phyloP scores from a whole-genome alignment of 768 basidiomycete genomes.

The Auricularia sp. region DNA sequence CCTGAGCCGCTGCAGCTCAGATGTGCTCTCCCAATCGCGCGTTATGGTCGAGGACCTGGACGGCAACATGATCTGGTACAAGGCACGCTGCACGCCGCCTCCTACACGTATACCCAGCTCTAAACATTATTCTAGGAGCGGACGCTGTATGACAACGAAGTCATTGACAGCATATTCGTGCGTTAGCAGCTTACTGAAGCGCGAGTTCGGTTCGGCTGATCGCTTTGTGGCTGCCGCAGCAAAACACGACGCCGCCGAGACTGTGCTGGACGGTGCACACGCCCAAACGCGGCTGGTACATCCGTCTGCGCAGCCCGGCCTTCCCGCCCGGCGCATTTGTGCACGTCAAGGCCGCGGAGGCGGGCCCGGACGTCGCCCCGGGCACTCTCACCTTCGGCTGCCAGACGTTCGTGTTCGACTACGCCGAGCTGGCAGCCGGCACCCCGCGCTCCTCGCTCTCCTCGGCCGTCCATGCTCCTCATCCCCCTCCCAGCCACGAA shows the following conservation, averaged over 20 bases:
- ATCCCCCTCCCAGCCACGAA: no score
- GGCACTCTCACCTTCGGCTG: conserved; percentile 26
- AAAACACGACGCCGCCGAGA: conserved; percentile 61
- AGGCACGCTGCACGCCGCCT: not conserved
- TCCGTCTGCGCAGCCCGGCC: conserved; percentile 58
- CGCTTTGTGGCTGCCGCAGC: not conserved
- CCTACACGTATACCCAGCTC: not conserved
- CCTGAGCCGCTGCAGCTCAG: not conserved
- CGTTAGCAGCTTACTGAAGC: conserved; percentile 16
- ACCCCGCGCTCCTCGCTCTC: not conserved
- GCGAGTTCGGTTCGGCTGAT: not conserved
- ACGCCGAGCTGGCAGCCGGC: not conserved
- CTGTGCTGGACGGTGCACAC: conserved; percentile 70
- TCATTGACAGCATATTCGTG: conserved; percentile 64
- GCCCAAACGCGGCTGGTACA: conserved; percentile 77
- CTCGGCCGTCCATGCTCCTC: conserved; percentile 5
- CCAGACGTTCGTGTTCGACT: conserved; percentile 18
- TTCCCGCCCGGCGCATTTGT: conserved; percentile 46
- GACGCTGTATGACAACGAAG: conserved; percentile 61
- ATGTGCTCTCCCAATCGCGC: not conserved
- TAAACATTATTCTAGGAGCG: conserved; percentile 43
- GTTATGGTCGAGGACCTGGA: not conserved
- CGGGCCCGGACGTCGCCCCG: conserved; percentile 19
- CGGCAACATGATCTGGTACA: not conserved
- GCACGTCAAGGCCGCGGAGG: conserved; percentile 23